Evolutionary conservation across 1,139 yeast species (phyloP).

Genomic region (Casaregolazyma suthepensis): DNA sequence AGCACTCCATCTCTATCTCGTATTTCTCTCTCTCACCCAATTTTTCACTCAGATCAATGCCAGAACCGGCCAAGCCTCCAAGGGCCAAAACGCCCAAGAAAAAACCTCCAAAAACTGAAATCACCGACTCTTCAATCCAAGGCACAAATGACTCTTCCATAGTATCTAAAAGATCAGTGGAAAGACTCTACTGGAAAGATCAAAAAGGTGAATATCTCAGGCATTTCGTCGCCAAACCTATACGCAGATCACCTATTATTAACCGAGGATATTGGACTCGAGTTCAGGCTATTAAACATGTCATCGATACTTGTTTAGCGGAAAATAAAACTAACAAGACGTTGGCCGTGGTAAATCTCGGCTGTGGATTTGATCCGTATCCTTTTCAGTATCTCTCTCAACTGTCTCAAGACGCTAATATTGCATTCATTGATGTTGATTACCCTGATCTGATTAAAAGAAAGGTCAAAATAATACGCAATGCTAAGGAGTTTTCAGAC

Average conservation of each 20-base stretch:
- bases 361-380: conserved; percentile 63
- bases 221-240: conserved; percentile 60
- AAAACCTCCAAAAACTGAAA: conserved; percentile 13
- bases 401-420: conserved; percentile 25
- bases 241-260: conserved; percentile 72
- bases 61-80: background rate
- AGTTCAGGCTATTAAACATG: conserved; percentile 59
- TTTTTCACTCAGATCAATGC: background rate
- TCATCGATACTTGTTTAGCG: conserved; percentile 40
- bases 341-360: conserved; percentile 54
- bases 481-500: conserved; percentile 42
- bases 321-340: conserved; percentile 10
- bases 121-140: conserved; percentile 50
- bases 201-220: conserved; percentile 49
- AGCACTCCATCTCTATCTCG: too few relatives aligned
- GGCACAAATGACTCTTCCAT: conserved; percentile 82
- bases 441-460: conserved; percentile 60
- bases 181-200: conserved; percentile 48
- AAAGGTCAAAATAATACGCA: conserved; percentile 48
- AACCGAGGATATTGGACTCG: conserved; percentile 82
- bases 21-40: background rate
- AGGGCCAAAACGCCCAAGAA: background rate
- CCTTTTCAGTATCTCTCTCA: conserved; percentile 59
- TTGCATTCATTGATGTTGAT: conserved; percentile 64
- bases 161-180: conserved; percentile 77